These are phyloP conservation scores for Russula sp. DNA, from an alignment of 768 basidiomycete genomes.

Conservation along the genomic window DNA sequence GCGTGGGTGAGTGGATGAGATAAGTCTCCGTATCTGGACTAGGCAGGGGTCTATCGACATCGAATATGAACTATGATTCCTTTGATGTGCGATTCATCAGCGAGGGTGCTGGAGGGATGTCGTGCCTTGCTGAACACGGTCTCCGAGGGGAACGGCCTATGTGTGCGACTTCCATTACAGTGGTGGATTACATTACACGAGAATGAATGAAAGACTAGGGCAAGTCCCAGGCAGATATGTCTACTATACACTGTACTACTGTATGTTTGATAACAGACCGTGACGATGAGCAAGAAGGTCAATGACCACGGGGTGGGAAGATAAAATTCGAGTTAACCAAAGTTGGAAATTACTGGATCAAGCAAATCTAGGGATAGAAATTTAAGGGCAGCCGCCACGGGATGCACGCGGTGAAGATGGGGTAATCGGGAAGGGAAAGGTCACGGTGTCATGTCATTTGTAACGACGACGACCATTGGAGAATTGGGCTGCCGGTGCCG, in stretches of 20 bases:
- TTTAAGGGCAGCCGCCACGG: neutral
- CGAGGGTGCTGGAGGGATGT: neutral
- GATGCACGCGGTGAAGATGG: neutral
- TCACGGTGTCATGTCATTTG: neutral
- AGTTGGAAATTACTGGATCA: slow-evolving; percentile 3
- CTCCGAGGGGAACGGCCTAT: neutral
- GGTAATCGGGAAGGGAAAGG: neutral
- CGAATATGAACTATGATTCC: neutral
- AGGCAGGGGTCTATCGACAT: too few species aligned
- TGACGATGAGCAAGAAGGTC: neutral
- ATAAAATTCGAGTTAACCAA: slow-evolving; percentile 10
- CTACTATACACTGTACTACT: neutral
- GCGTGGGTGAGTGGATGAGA: too few species aligned
- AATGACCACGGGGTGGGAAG: neutral
- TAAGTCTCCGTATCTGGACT: too few species aligned
- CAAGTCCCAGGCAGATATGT: neutral
- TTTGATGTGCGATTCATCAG: neutral
- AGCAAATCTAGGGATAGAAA: neutral
- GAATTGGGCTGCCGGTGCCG: neutral
- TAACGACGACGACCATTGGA: slow-evolving; percentile 4
- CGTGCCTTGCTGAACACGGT: neutral
- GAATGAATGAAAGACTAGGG: neutral
- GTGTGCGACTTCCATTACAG: neutral
- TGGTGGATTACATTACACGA: neutral
- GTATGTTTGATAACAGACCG: slow-evolving; percentile 8